Base-by-base conservation (phyloP, 2,329 filamentous ascomycete genomes). In the Penicillium sclerotiorum region DNA sequence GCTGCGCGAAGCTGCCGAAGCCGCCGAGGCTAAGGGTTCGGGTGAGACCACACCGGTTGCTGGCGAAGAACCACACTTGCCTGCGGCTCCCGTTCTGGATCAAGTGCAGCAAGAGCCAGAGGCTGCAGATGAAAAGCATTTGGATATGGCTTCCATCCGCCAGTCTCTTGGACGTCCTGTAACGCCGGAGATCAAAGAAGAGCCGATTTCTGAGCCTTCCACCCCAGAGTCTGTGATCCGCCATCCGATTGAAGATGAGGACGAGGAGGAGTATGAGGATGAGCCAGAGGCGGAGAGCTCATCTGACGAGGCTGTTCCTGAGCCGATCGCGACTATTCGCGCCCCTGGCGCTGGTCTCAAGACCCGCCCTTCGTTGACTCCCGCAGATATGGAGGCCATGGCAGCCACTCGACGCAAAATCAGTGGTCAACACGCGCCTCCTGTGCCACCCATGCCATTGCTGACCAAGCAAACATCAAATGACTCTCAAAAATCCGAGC, bases 191-290 rank as follows among this genome's bases (percentile, higher is more conserved):
- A 70, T 83, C 77, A 22, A 88, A 64, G 78, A 86, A 61, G 80
- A 75, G 47, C 77, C 80, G 1, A 74, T 82, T 1, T 71, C 73
- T 2, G 85, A 87, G 55, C 84, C 84, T 8, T 82, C 84, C 27
- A 95, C 90, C 7, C 92, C 93, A 12, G 89, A 91, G 42, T 97
- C 93, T 6, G 92, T 97, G 18, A 93, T 96, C 56, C 88, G 89
- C 54, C 89, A 92, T 63, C 84, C 85, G 2, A 70, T 89, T 8
- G 75, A 79, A 8, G 64, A 58, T 6, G 62, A 57, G 3, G 61
- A 66, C 6, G 62, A 54, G 1, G 35, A 45, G 15, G 30, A 45
- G 2, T 30, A 55, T 2, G 43, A 50, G 5, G 43, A 50, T 1
- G 47, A 49, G n/a, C 35, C 56, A 9, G 58, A 65, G 9, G 62